Evolutionary conservation across 2,329 filamentous ascomycete genomes (phyloP).

Genomic region (Cadophora malorum): DNA sequence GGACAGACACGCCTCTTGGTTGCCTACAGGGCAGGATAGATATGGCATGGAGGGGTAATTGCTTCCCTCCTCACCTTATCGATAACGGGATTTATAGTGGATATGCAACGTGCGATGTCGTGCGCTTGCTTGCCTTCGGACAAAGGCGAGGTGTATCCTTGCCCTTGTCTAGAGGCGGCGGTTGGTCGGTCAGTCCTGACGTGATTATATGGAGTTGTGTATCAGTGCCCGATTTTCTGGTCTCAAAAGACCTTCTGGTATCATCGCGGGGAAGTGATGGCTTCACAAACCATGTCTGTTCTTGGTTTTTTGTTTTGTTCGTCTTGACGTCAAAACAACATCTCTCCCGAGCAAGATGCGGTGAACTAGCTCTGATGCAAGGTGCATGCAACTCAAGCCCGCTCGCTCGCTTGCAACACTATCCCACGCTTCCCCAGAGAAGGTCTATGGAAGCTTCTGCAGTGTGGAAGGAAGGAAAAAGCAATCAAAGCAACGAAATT

Average conservation of each 20-base stretch:
- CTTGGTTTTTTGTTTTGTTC: background rate
- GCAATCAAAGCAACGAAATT: background rate
- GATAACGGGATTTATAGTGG: conserved; percentile 15
- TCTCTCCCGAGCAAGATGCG: background rate
- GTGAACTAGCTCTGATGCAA: conserved; percentile 12
- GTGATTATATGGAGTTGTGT: background rate
- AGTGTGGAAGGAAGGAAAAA: background rate
- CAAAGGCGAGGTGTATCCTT: background rate
- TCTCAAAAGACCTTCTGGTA: background rate
- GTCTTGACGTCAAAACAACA: background rate
- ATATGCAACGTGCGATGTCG: conserved; percentile 10
- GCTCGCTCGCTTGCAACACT: conserved; percentile 1
- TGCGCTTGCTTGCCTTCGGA: conserved; percentile 2
- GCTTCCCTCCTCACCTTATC: conserved; percentile 1
- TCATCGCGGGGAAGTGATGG: background rate
- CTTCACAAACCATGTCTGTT: background rate
- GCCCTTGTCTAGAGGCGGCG: background rate
- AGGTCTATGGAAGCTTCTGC: conserved; percentile 4
- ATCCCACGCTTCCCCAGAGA: conserved; percentile 12
- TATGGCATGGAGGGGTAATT: too few species aligned
- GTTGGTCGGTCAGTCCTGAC: background rate
- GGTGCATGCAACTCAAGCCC: conserved; percentile 12
- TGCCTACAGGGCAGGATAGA: background rate
- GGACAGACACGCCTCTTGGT: background rate
- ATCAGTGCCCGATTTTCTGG: background rate